Percentiles rank a stretch among this genome's conserved stretches.
These are phyloP conservation scores for Thalassiosira gravida DNA, from an alignment of 352 stramenopile species.

Conservation along the genomic window DNA sequence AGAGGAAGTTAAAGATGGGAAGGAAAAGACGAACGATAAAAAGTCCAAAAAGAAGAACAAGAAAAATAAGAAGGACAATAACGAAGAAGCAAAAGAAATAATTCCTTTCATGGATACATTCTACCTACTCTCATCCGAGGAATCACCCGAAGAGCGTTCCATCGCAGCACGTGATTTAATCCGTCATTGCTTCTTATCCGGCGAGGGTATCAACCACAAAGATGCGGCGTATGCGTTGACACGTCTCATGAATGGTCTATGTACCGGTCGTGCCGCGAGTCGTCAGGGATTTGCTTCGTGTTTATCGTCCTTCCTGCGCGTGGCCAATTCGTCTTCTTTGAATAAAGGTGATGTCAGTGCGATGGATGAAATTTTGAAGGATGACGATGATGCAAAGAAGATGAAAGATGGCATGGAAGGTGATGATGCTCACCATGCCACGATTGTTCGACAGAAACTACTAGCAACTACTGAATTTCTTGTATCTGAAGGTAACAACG, in stretches of 20 bases:
- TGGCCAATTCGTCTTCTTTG: constrained; percentile 47
- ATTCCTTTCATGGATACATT: constrained; percentile 85
- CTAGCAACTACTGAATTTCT: constrained; percentile 32
- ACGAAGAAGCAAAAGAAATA: constrained; percentile 6
- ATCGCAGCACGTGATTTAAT: constrained; percentile 71
- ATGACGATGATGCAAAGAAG: constrained; percentile 31
- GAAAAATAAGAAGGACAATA: constrained; percentile 2
- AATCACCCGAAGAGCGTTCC: constrained; percentile 59
- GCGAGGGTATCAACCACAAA: constrained; percentile 54
- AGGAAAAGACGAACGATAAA: background rate
- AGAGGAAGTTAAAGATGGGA: constrained; percentile 1
- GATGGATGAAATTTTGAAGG: constrained; percentile 63
- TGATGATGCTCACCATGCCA: constrained; percentile 20
- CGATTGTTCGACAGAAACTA: constrained; percentile 38
- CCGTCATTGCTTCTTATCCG: constrained; percentile 67
- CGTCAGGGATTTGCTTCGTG: constrained; percentile 80
- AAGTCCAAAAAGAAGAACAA: constrained; percentile 23
- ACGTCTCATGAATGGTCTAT: constrained; percentile 82
- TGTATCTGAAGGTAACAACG: constrained; percentile 8
- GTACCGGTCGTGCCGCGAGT: constrained; percentile 73
- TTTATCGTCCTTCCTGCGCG: constrained; percentile 68
- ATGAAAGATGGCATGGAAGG: constrained; percentile 25
- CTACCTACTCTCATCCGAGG: constrained; percentile 70
- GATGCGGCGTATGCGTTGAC: constrained; percentile 80
- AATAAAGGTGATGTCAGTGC: constrained; percentile 24